phyloP scores from a whole-genome alignment of 768 basidiomycete genomes.

The Udeniomyces megalosporus region DNA sequence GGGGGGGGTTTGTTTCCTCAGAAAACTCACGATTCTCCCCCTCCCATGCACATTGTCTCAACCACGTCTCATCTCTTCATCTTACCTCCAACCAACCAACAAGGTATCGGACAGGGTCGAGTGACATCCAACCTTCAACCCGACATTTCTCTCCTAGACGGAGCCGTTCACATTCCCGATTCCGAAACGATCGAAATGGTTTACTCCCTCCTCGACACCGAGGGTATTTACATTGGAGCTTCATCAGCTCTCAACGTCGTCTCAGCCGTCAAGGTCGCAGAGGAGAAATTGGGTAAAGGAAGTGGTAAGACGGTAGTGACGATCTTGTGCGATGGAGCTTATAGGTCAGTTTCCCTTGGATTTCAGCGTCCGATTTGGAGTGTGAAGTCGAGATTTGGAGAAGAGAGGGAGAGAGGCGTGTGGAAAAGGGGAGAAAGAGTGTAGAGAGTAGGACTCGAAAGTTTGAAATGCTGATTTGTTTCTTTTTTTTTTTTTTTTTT shows the following conservation, averaged over 20 bases:
- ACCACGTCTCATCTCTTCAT: neutral
- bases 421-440: no score
- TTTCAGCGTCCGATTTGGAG: neutral
- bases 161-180: constrained; percentile 75
- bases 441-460: no score
- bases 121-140: constrained; percentile 42
- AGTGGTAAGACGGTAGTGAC: constrained; percentile 87
- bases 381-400: neutral
- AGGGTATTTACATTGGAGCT: constrained; percentile 88
- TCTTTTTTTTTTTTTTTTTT: no score
- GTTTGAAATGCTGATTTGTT: no score
- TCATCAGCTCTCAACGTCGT: constrained; percentile 89
- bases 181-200: constrained; percentile 82
- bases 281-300: constrained; percentile 65
- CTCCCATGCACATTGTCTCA: neutral
- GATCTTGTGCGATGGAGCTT: constrained; percentile 85
- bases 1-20: no score
- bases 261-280: constrained; percentile 76
- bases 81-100: neutral
- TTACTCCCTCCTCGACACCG: constrained; percentile 76
- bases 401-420: no score
- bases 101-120: constrained; percentile 86
- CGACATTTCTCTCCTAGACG: constrained; percentile 39
- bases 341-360: constrained; percentile 39
- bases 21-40: no score